Conservation (phyloP, 2,329 filamentous ascomycete species). For the Fusarium nelsonii region DNA sequence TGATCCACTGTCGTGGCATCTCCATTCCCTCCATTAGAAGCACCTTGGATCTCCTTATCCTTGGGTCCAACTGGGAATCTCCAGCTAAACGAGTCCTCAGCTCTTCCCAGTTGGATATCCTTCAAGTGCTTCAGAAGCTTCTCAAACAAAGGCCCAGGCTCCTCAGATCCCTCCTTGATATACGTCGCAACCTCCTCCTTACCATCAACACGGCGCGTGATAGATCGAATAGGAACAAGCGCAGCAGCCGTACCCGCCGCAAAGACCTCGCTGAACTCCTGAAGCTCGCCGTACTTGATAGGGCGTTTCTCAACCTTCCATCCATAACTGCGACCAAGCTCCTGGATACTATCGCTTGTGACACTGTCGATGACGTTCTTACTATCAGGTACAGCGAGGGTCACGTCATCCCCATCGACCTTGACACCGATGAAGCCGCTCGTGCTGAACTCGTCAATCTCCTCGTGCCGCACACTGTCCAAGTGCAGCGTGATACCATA, state of each 20-base stretch:
- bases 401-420: constrained; percentile 69
- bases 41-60: constrained; percentile 58
- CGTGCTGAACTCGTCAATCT: constrained; percentile 96
- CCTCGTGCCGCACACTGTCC: constrained; percentile 84
- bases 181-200: constrained; percentile 66
- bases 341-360: constrained; percentile 81
- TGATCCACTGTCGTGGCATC: constrained; percentile 51
- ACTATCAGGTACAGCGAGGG: constrained; percentile 87
- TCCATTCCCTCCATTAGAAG: constrained; percentile 31
- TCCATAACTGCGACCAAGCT: constrained; percentile 81
- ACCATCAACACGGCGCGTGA: constrained; percentile 72
- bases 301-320: constrained; percentile 85
- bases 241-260: constrained; percentile 93
- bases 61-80: constrained; percentile 61
- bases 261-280: constrained; percentile 77
- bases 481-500: constrained; percentile 96
- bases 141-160: constrained; percentile 78
- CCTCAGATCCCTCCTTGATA: constrained; percentile 67
- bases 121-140: constrained; percentile 82
- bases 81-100: constrained; percentile 84
- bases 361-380: constrained; percentile 89
- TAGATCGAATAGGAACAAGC: constrained; percentile 90
- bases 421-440: constrained; percentile 89
- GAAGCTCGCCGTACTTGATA: constrained; percentile 72
- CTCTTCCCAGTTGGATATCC: constrained; percentile 85